Evolutionary conservation across 1,284 basidiomycete species (phyloP), one percentile per base, ranked within the genome.

Genomic region (Peniophora sp.): DNA sequence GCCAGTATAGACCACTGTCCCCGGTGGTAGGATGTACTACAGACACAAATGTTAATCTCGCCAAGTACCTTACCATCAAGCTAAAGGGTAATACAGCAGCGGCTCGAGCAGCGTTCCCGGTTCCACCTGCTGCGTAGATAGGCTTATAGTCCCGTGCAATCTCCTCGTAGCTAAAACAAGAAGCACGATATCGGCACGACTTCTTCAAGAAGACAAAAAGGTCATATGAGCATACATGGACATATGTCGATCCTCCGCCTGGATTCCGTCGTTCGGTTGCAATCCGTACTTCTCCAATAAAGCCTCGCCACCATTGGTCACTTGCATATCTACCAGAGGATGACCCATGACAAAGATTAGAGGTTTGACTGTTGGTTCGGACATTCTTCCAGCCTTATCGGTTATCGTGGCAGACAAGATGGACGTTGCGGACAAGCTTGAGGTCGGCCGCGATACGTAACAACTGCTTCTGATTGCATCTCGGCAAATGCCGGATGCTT

Each of bases 51-150:
- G 24, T 43, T 20, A n/a, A 20, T 10, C 53, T 8, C 5, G 8
- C 8, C n/a, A 16, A 8, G 16, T 41, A 46, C 51, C 19, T 80
- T 89, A 63, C 68, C 5, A 20, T 17, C 38, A 41, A n/a, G n/a
- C 8, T 5, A 20, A 41, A 41, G 38, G n/a, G 38, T n/a, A 41
- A n/a, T 41, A 93, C 89, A 55, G 93, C 89, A 60, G 92, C 92
- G 58, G 82, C 90, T 55, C 93, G 88, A 51, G 92, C 92, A 58
- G 90, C 80, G 65, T 96, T 96, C 69, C 90, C 83, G 44, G 92
- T 92, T 64, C 93, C 93, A 52, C 93, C 93, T 49, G 93, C 92
- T 51, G 96, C 89, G 65, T 93, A 96, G 51, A 80, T 83, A 51
- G 91, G 80, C 49, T 85, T 61, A 68, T 85, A 65, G 59, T 89